A percentile compares a stretch with the other conserved stretches of the same genome.
Evolutionary conservation across 805 yeast genomes (phyloP).

Genomic region (Wickerhamiella kurtzmanii): DNA sequence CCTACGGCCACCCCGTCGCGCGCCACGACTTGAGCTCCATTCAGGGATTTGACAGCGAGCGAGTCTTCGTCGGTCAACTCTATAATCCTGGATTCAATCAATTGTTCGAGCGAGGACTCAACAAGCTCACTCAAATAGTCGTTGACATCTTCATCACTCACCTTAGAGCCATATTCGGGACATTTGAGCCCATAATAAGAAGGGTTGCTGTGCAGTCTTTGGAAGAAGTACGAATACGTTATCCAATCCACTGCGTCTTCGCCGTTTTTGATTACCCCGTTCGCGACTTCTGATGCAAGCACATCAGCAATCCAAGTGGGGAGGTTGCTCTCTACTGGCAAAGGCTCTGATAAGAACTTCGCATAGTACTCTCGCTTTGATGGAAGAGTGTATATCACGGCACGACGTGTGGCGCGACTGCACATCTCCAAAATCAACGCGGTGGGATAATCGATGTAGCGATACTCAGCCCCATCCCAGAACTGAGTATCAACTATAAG

Average conservation of each 20-base stretch:
- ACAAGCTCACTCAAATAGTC: conserved; percentile 74
- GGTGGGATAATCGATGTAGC: conserved; percentile 55
- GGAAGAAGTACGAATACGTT: conserved; percentile 68
- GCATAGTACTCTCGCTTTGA: conserved; percentile 49
- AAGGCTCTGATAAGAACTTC: conserved; percentile 55
- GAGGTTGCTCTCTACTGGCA: conserved; percentile 75
- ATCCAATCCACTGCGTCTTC: conserved; percentile 90
- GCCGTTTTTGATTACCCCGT: conserved; percentile 44
- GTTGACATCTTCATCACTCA: conserved; percentile 57
- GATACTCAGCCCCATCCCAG: conserved; percentile 60
- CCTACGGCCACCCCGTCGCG: conserved; percentile 52
- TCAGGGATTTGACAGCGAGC: conserved; percentile 37
- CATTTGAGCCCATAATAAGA: conserved; percentile 54
- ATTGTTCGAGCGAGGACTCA: conserved; percentile 53
- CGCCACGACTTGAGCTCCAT: conserved; percentile 62
- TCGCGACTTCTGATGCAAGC: conserved; percentile 60
- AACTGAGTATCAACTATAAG: conserved; percentile 57
- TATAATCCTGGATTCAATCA: conserved; percentile 43
- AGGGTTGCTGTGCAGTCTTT: conserved; percentile 72
- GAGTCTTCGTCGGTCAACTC: conserved; percentile 34
- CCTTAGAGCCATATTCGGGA: conserved; percentile 23
- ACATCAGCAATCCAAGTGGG: conserved; percentile 48
- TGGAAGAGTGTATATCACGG: conserved; percentile 43
- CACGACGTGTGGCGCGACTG: conserved; percentile 26
- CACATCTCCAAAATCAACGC: conserved; percentile 31